Base-by-base conservation (phyloP, 1,139 yeast species). In the Saccharomyces hybrid region DNA sequence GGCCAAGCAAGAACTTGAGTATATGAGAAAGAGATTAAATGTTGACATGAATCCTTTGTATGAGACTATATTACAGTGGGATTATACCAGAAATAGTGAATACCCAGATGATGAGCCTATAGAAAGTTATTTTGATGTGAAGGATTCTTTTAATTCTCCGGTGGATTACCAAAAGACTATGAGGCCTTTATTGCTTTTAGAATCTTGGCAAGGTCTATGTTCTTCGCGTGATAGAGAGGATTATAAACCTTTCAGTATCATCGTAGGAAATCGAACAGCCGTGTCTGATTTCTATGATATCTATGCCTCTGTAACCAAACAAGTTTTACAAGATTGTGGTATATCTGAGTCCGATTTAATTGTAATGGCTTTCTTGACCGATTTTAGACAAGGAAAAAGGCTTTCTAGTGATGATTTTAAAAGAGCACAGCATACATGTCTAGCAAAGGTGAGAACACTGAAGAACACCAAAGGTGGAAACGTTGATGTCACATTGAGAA, bases 171-270 rank as follows among this genome's bases (percentile, higher is more conserved):
- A 78, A 51, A 73, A 75, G 38, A 76, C 80, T 0, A 85, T 88
- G 65, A 89, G 84, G 61, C 98, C 99, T 0, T 74, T 95, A 49
- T 73, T 95, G 49, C 74, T 91, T 71, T 72, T 91, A 48, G 99
- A 95, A 73, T 88, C 96, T 59, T 95, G 98, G 98, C 96, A 91
- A 65, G 88, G 90, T 0, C 80, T 95, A 38, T 85, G 83, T 58
- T 78, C 88, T 3, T 82, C 93, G 0, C 84, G 86, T 61, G 81
- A 80, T 53, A 81, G 88, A 25, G 77, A 78, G 1, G 81, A 80
- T 29, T 84, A 82, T 56, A 71, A 66, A 6, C 91, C 96, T 0
- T 85, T 93, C 66, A 79, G 80, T 46, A 65, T 91, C 5, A 73
- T 80, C 5, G 73, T 90, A 42, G 97, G 96, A 11, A 86, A 89